Evolutionary conservation across 2,329 filamentous ascomycete genomes (phyloP).

Genomic region (Helminthosporium solani): DNA sequence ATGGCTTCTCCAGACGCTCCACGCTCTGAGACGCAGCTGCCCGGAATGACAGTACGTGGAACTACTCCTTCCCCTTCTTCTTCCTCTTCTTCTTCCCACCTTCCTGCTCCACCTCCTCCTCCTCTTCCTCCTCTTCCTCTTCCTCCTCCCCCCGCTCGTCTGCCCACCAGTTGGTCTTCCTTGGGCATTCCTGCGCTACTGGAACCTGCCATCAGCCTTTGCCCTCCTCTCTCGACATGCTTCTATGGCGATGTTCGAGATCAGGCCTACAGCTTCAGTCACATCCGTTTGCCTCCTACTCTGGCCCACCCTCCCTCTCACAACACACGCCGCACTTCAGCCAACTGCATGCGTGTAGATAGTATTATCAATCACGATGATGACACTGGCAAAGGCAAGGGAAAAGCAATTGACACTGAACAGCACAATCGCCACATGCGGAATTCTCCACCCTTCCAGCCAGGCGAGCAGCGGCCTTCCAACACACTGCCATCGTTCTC

Average conservation of each 20-base stretch:
- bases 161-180: too few relatives aligned
- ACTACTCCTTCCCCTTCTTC: slow-evolving; percentile 7
- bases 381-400: neutral
- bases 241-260: too few relatives aligned
- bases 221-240: too few relatives aligned
- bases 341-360: neutral
- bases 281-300: too few relatives aligned
- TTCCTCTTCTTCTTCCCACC: slow-evolving; percentile 4
- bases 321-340: too few relatives aligned
- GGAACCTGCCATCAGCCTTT: too few relatives aligned
- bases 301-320: too few relatives aligned
- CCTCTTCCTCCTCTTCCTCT: neutral
- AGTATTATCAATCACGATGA: neutral
- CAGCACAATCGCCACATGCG: slow-evolving; percentile 31
- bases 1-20: slow-evolving; percentile 26
- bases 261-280: too few relatives aligned
- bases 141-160: neutral
- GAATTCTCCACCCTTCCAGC: slow-evolving; percentile 37
- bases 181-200: neutral
- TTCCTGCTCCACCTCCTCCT: slow-evolving; percentile 1
- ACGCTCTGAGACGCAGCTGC: slow-evolving; percentile 21
- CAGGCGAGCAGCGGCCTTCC: slow-evolving; percentile 28
- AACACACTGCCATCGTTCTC: slow-evolving; percentile 34
- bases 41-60: slow-evolving; percentile 32
- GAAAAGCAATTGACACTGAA: neutral